Conservation (phyloP, 768 basidiomycete genomes). For the Tylopilus vinaceipallidus region DNA sequence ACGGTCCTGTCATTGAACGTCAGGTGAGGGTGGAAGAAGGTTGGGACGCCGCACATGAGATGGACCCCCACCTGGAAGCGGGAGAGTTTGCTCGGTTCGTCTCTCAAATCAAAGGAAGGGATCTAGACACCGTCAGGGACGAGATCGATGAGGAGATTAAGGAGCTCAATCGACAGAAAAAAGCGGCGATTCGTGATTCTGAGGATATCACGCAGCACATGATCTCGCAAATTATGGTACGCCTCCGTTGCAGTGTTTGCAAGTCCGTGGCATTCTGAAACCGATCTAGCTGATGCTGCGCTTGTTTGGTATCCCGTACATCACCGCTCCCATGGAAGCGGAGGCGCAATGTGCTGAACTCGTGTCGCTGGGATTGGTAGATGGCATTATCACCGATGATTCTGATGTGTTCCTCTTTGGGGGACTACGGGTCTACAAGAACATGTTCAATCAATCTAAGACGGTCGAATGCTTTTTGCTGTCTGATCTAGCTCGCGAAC, state of each 20-base stretch:
- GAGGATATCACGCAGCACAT: conserved; percentile 96
- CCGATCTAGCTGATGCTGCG: conserved; percentile 73
- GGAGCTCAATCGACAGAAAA: conserved; percentile 76
- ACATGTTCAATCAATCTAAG: conserved; percentile 99
- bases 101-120: conserved; percentile 85
- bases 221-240: conserved; percentile 80
- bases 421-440: conserved; percentile 93
- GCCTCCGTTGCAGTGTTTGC: conserved; percentile 10
- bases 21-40: conserved; percentile 37
- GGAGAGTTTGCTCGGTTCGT: conserved; percentile 91
- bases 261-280: conserved; percentile 7
- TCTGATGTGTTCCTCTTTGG: conserved; percentile 99
- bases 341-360: conserved; percentile 98
- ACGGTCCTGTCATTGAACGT: conserved; percentile 17
- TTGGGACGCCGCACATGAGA: conserved; percentile 86
- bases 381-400: conserved; percentile 98
- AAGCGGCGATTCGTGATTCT: conserved; percentile 87
- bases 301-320: conserved; percentile 95
- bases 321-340: conserved; percentile 99
- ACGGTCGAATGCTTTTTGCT: conserved; percentile 95
- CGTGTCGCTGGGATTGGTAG: conserved; percentile 79
- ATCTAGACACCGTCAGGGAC: conserved; percentile 73
- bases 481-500: conserved; percentile 80
- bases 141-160: conserved; percentile 94
- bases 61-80: conserved; percentile 75